A percentile compares a stretch with the other conserved stretches of the same genome.
phyloP scores from a whole-genome alignment of 805 yeast genomes.

The Saturnispora diversa region DNA sequence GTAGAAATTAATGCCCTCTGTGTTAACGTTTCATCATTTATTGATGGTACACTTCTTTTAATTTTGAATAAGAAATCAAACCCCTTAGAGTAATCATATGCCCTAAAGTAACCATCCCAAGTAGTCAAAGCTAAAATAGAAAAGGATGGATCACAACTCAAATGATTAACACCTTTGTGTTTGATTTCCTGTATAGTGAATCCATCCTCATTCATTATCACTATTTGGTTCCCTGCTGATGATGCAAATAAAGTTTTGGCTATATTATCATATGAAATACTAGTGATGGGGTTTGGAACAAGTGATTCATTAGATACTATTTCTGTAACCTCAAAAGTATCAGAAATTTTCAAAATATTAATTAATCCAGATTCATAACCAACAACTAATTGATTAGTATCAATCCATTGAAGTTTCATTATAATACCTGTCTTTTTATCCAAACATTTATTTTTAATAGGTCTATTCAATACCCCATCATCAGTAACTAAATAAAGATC shows the following conservation, averaged over 20 bases:
- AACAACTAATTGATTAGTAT: slow-evolving; percentile 30
- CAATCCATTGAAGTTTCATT: slow-evolving; percentile 46
- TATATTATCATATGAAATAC: slow-evolving; percentile 30
- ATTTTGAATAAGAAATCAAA: slow-evolving; percentile 23
- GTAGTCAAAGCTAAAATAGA: slow-evolving; percentile 32
- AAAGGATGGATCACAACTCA: slow-evolving; percentile 19
- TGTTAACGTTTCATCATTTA: background rate
- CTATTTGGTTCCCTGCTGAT: slow-evolving; percentile 37
- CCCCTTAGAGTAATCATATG: slow-evolving; percentile 24
- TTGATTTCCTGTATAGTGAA: slow-evolving; percentile 19
- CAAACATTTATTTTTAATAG: slow-evolving; percentile 18
- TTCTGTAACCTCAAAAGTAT: slow-evolving; percentile 17
- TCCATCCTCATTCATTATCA: background rate
- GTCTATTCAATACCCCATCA: slow-evolving; percentile 22
- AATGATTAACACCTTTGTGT: slow-evolving; percentile 33
- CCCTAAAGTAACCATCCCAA: slow-evolving; percentile 45
- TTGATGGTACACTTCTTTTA: slow-evolving; percentile 21
- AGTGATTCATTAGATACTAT: slow-evolving; percentile 28
- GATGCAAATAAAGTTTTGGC: slow-evolving; percentile 33
- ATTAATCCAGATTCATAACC: slow-evolving; percentile 76
- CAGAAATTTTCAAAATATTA: slow-evolving; percentile 24
- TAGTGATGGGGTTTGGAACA: slow-evolving; percentile 48
- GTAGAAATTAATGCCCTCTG: slow-evolving; percentile 5
- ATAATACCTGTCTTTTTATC: slow-evolving; percentile 45
- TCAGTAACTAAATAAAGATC: slow-evolving; percentile 46